Conservation (phyloP, 371 early-diverging fungal species). For the Thermomucor indicae-seudaticae region DNA sequence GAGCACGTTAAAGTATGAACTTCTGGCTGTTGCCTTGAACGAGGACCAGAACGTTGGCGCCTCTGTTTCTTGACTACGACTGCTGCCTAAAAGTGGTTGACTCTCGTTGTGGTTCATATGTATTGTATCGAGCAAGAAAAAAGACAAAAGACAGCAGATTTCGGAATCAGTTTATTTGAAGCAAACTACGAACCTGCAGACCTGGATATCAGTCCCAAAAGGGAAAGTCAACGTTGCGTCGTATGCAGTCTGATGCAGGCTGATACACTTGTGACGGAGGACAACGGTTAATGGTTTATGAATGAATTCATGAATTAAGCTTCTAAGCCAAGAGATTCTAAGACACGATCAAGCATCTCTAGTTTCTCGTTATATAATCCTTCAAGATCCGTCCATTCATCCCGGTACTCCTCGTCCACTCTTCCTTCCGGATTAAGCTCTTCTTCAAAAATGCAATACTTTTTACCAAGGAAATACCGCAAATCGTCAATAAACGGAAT, state of each 20-base stretch:
- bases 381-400: conserved; percentile 30
- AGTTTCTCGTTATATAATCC: conserved; percentile 23
- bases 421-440: conserved; percentile 26
- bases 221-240: too few species aligned
- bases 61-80: background rate
- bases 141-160: too few species aligned
- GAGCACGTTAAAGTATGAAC: conserved; percentile 62
- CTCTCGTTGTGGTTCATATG: conserved; percentile 10
- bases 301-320: too few species aligned
- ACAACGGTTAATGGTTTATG: too few species aligned
- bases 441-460: conserved; percentile 24
- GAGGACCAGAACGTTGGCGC: conserved; percentile 33
- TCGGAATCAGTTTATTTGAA: too few species aligned
- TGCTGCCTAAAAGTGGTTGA: conserved; percentile 5
- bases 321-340: conserved; percentile 30
- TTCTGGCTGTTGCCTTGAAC: conserved; percentile 21
- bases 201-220: too few species aligned
- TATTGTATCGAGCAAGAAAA: too few species aligned
- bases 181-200: too few species aligned
- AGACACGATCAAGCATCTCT: conserved; percentile 21
- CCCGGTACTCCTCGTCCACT: conserved; percentile 21
- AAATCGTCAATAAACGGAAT: conserved; percentile 37
- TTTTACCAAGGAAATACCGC: conserved; percentile 30
- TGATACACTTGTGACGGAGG: too few species aligned
- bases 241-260: too few species aligned